Base-by-base conservation (phyloP, 148 eudicot species). In the Rhododendron mucronatum region DNA sequence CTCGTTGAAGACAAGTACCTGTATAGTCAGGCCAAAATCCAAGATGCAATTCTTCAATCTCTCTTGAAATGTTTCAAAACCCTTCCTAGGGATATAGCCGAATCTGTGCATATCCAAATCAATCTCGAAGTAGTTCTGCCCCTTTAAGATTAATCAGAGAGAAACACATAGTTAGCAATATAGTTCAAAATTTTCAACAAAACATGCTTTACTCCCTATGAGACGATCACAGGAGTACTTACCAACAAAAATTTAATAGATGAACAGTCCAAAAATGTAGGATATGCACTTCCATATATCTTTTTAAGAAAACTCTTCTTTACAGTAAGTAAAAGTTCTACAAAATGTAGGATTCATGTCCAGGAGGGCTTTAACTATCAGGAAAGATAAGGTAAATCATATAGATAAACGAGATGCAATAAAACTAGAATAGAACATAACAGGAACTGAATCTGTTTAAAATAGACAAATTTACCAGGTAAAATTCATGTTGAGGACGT, bases 401-500 rank as follows among this genome's bases (percentile, higher is more conserved):
- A 33, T 39, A 37, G 9, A 35, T 30, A 39, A 2, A 33, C 2
- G 78, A 74, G 78, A 74, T 14, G 23, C 37, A 33, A 74, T 15
- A 3, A 74, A 1, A 5, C 37, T 35, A 15, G 1, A 74, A 7
- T 30, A 16, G 8, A 74, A 74, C 78, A 74, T 71, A n/a, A 55
- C 21, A 55, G 16, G 57, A 67, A 67, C 33, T 67, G 33, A 67
- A 26, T 10, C 1, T 67, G 14, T 26, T n/a, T 26, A 11, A 67
- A 20, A 39, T 75, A 7, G 39, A 75, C 47, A 75, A 75, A 88
- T 93, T 87, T 88, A 97, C 99, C 89, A 82, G 51, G 88, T 91
- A 95, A 87, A 97, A 97, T 39, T 97, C 98, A 69, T 97, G 99
- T 82, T 97, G 99, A 86, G 99, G 99, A 55, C 99, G 99, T 82